These are phyloP conservation scores for Melanomma pulvis-pyrius DNA, from an alignment of 495 filamentous ascomycete genomes.

Conservation along the genomic window DNA sequence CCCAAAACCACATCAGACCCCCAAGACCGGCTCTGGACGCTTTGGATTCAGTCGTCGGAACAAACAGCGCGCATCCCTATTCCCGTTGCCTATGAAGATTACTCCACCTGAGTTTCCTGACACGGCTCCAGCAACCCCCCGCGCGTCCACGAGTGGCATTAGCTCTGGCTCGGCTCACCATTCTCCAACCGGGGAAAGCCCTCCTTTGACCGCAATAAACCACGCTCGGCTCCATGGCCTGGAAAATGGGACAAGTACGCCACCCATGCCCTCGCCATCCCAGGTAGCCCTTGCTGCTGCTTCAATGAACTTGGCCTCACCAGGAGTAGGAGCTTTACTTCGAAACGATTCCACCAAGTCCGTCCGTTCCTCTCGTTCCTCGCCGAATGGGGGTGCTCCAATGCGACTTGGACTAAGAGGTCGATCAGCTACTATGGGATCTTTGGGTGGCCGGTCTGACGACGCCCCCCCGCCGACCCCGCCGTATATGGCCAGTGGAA, in stretches of 20 bases:
- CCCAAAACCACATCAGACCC: conserved; percentile 61
- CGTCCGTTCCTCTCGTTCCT: conserved; percentile 64
- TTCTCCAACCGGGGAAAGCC: conserved; percentile 39
- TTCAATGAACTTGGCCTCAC: conserved; percentile 45
- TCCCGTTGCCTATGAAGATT: conserved; percentile 75
- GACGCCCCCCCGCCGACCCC: conserved; percentile 61
- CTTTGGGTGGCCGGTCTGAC: conserved; percentile 58
- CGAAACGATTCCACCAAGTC: conserved; percentile 71
- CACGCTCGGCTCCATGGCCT: conserved; percentile 42
- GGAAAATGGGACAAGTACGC: conserved; percentile 49
- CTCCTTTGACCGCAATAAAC: conserved; percentile 43
- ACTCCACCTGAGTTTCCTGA: conserved; percentile 39
- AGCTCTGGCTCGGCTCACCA: conserved; percentile 39
- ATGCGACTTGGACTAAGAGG: conserved; percentile 60
- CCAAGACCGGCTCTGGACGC: conserved; percentile 69
- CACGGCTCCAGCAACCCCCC: conserved; percentile 53
- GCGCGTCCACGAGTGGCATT: conserved; percentile 51
- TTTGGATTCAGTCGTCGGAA: conserved; percentile 82
- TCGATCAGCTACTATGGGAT: conserved; percentile 89
- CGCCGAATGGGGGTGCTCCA: conserved; percentile 44
- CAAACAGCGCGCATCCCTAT: conserved; percentile 81
- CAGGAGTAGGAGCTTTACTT: conserved; percentile 50
- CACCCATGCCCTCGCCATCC: conserved; percentile 61
- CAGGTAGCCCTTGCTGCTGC: conserved; percentile 54
- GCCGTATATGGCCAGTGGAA: conserved; percentile 47